Conservation (phyloP, 495 filamentous ascomycete species). For the Daldinia concentrica region DNA sequence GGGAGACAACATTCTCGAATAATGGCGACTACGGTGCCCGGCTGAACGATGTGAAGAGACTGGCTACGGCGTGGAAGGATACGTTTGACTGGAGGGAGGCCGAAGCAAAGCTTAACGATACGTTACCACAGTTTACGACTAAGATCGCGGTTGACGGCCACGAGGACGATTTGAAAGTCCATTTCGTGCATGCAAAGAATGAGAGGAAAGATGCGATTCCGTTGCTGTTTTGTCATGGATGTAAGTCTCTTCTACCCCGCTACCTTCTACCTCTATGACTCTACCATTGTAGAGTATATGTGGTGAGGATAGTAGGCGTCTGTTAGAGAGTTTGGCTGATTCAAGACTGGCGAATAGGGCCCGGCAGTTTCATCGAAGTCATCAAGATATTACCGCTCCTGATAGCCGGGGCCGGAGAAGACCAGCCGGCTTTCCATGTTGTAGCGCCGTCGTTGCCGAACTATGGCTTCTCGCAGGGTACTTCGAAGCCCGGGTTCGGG, state of each 20-base stretch:
- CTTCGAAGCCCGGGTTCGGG: constrained; percentile 62
- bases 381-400: constrained; percentile 69
- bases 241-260: constrained; percentile 53
- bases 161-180: constrained; percentile 54
- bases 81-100: constrained; percentile 41
- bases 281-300: too few species aligned
- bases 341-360: constrained; percentile 57
- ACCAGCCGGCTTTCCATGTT: constrained; percentile 67
- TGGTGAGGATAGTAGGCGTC: too few species aligned
- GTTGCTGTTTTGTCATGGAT: constrained; percentile 65
- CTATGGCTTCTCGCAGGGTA: constrained; percentile 67
- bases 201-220: constrained; percentile 58
- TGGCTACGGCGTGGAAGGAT: constrained; percentile 30
- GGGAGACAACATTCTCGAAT: constrained; percentile 41
- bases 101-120: constrained; percentile 58
- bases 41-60: constrained; percentile 33
- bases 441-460: constrained; percentile 73
- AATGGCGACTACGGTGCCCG: constrained; percentile 40
- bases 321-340: not conserved
- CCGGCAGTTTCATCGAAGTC: constrained; percentile 74
- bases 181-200: constrained; percentile 61
- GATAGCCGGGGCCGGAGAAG: constrained; percentile 43
- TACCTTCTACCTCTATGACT: not conserved
- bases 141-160: constrained; percentile 50
- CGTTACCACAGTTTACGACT: constrained; percentile 61